Conservation (phyloP, 176 grass and related monocot species). For the Aegilops sharonensis region DNA sequence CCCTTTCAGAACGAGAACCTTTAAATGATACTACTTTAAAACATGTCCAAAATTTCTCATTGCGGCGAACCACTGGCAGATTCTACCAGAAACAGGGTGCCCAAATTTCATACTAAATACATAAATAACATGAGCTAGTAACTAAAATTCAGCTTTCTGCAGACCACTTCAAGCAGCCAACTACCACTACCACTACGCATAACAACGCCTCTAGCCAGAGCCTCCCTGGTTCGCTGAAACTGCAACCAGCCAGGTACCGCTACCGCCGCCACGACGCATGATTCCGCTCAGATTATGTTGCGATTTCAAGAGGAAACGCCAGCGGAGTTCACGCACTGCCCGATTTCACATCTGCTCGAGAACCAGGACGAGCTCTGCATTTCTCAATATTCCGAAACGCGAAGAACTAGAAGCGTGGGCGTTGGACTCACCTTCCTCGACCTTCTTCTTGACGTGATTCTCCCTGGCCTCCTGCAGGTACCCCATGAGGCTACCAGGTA, state of each 20-base stretch:
- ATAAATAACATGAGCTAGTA: background rate
- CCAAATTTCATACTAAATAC: background rate
- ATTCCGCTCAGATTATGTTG: background rate
- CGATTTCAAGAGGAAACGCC: background rate
- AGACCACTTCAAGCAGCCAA: background rate
- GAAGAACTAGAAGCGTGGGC: background rate
- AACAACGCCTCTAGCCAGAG: too few species aligned
- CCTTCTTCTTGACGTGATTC: slow-evolving; percentile 99
- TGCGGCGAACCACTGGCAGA: background rate
- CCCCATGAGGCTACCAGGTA: slow-evolving; percentile 43
- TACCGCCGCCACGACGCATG: background rate
- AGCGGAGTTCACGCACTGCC: background rate
- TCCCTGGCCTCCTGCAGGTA: slow-evolving; percentile 90
- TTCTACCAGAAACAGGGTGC: background rate
- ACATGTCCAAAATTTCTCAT: background rate
- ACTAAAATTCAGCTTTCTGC: background rate
- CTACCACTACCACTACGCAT: background rate
- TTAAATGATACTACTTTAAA: background rate
- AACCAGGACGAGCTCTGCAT: background rate
- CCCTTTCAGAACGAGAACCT: background rate
- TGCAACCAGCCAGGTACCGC: background rate
- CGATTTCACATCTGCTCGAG: background rate
- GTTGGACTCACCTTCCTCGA: slow-evolving; percentile 75
- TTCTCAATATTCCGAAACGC: slow-evolving; percentile 9
- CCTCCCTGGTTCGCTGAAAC: background rate